These are phyloP conservation scores for Alternaria incomplexa DNA, from an alignment of 2,329 filamentous ascomycete genomes.

Conservation along the genomic window DNA sequence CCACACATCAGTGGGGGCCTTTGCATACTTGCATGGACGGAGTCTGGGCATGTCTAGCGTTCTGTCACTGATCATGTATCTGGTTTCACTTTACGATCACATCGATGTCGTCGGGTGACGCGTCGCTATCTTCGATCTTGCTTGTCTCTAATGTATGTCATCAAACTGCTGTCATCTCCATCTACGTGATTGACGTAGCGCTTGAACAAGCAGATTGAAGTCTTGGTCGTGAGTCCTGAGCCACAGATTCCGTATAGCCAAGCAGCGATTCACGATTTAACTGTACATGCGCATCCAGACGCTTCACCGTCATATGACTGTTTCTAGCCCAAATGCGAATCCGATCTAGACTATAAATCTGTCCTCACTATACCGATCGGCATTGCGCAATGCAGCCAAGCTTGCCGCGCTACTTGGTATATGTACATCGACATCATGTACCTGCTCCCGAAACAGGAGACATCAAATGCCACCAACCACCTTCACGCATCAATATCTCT, in stretches of 20 bases:
- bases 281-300: background rate
- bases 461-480: background rate
- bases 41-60: conserved; percentile 11
- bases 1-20: conserved; percentile 1
- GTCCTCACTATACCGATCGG: conserved; percentile 12
- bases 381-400: conserved; percentile 16
- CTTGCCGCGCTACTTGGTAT: conserved; percentile 6
- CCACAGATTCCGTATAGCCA: background rate
- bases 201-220: background rate
- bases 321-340: background rate
- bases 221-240: background rate
- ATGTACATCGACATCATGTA: conserved; percentile 11
- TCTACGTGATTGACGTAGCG: background rate
- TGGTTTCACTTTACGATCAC: background rate
- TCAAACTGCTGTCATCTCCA: background rate
- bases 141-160: background rate
- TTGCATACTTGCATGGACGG: conserved; percentile 14
- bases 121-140: background rate
- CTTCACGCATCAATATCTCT: background rate
- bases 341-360: background rate
- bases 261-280: background rate
- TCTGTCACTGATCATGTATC: background rate
- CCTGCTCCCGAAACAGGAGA: background rate
- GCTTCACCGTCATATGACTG: background rate
- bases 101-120: background rate